Base-by-base conservation (phyloP, 257 asterid species). In the Rubia yunnanensis region DNA sequence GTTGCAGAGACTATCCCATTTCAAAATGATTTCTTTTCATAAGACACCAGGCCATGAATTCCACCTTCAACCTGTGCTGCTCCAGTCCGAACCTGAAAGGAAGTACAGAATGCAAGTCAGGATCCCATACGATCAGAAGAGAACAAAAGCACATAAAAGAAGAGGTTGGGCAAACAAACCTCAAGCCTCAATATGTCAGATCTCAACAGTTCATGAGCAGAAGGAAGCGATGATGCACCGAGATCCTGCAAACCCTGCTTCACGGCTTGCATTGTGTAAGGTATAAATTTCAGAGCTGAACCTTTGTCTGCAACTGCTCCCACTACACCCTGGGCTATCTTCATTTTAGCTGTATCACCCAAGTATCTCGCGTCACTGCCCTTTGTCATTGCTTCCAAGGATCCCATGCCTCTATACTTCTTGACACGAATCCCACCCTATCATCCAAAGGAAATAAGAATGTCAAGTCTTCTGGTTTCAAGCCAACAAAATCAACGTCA, bases 221-320 rank as follows among this genome's bases (percentile, higher is more conserved):
- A 89, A 58, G 83, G 89, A 63, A 92, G 38, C 35, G 97, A 92
- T 17, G 95, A 87, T 67, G 96, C 95, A 55, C 98, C 97, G 23
- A 92, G 88, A 82, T 92, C 98, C 78, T 92, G 97, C 69, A 92
- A 87, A 72, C 98, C 98, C 82, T 89, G 95, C 73, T 83, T 89
- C 48, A 84, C 92, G 0, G 95, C 95, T 80, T 89, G 95, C 91
- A 89, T 88, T 11, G 98, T 80, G 63, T 92, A 89, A 7, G 98
- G 98, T 66, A 92, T 63, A 57, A 89, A 84, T 68, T 84, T 92
- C 83, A 92, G 64, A 28, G 84, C 78, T 20, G 96, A 89, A 10
- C 97, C 98, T 66, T 82, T 92, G 79, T 92, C 96, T 11, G 83
- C 85, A 77, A 92, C 97, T 10, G 96, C 80, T 39, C 98, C 98